Conservation (phyloP, 805 yeast genomes). For the Candida nanaspora region DNA sequence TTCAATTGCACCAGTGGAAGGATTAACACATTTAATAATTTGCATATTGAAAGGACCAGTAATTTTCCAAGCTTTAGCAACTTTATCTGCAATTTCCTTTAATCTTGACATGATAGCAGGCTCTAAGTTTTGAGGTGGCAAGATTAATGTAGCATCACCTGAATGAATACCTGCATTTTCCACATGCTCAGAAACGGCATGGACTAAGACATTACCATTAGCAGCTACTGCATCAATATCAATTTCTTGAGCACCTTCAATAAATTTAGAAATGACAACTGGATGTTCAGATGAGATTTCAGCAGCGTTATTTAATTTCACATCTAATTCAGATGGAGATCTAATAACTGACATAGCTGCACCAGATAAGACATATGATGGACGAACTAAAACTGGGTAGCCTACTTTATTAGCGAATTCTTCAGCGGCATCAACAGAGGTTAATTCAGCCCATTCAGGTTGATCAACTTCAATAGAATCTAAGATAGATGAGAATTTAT, state of each 20-base stretch:
- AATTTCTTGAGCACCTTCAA: slow-evolving; percentile 93
- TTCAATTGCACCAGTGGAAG: slow-evolving; percentile 48
- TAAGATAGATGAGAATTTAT: slow-evolving; percentile 89
- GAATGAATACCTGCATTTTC: slow-evolving; percentile 99
- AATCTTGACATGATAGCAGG: slow-evolving; percentile 62
- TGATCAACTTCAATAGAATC: slow-evolving; percentile 93
- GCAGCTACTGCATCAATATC: slow-evolving; percentile 96
- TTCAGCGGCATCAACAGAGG: slow-evolving; percentile 80
- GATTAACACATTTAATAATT: slow-evolving; percentile 71
- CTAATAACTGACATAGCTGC: slow-evolving; percentile 97
- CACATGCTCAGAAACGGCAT: slow-evolving; percentile 95
- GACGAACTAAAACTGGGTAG: slow-evolving; percentile 95
- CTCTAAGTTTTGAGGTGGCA: slow-evolving; percentile 83
- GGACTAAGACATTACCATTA: slow-evolving; percentile 82
- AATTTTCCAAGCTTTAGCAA: slow-evolving; percentile 89
- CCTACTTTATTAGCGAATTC: slow-evolving; percentile 79
- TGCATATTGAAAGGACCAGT: slow-evolving; percentile 99
- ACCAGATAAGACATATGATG: slow-evolving; percentile 94
- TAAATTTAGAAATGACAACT: slow-evolving; percentile 93
- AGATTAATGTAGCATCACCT: slow-evolving; percentile 93
- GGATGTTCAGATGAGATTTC: slow-evolving; percentile 95
- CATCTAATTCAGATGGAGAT: slow-evolving; percentile 69
- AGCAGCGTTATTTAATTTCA: slow-evolving; percentile 80
- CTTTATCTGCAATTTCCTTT: slow-evolving; percentile 86
- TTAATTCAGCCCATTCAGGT: slow-evolving; percentile 96